Conservation (phyloP, 2,329 filamentous ascomycete species). For the Scortechinia acanthostroma region DNA sequence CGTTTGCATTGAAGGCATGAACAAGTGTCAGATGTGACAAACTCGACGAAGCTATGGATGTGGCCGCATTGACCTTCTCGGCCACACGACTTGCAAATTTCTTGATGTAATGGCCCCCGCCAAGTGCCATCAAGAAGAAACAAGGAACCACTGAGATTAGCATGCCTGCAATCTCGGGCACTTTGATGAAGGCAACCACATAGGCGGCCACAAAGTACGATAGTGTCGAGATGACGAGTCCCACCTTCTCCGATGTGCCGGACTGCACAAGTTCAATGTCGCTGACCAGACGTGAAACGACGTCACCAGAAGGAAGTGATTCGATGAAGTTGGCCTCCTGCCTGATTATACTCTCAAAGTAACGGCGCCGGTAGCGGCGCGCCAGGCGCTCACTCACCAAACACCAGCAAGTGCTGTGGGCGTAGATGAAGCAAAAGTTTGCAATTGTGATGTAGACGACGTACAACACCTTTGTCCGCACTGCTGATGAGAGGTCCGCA, state of each 20-base stretch:
- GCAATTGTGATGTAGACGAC: constrained; percentile 59
- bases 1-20: constrained; percentile 54
- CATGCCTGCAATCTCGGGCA: constrained; percentile 54
- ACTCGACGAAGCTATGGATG: constrained; percentile 55
- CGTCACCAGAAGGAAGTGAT: constrained; percentile 51
- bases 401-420: constrained; percentile 56
- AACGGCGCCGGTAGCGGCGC: constrained; percentile 52
- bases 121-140: constrained; percentile 48
- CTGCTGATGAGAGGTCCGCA: background rate
- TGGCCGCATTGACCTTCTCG: constrained; percentile 44
- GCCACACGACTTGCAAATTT: constrained; percentile 41
- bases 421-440: constrained; percentile 56
- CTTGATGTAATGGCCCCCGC: constrained; percentile 43
- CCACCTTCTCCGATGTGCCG: constrained; percentile 66
- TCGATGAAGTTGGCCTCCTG: constrained; percentile 63
- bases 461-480: constrained; percentile 40
- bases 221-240: constrained; percentile 50
- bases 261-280: constrained; percentile 63
- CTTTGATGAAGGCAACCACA: constrained; percentile 59
- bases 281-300: constrained; percentile 53
- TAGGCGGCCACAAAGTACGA: constrained; percentile 65
- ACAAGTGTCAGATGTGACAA: constrained; percentile 54
- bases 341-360: constrained; percentile 46
- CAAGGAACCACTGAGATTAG: constrained; percentile 55
- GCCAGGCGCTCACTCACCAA: constrained; percentile 57